Percentiles rank a stretch among this genome's conserved stretches.
Evolutionary conservation across 345 rosid species (phyloP).

Genomic region (Aquilaria sinensis): DNA sequence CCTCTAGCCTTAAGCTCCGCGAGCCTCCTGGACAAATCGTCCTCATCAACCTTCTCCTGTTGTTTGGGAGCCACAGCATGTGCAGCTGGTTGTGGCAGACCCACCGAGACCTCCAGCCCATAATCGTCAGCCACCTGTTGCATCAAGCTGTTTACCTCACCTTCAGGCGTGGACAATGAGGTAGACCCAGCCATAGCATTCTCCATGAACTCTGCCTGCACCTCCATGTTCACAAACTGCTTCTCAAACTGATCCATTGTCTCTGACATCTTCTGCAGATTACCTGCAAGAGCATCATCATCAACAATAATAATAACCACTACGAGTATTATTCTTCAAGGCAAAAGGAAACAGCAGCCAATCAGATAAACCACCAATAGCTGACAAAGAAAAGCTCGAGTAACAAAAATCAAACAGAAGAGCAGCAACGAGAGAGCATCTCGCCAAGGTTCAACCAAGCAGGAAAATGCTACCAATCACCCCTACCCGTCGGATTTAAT

Average conservation of each 20-base stretch:
- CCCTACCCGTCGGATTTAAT: no score
- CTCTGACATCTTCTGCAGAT: conserved; percentile 99
- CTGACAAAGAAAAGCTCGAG: no score
- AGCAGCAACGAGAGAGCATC: no score
- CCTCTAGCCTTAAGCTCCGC: conserved; percentile 96
- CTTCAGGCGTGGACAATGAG: conserved; percentile 94
- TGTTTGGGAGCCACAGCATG: conserved; percentile 66
- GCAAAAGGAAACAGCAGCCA: no score
- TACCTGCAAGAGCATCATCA: conserved; percentile 41
- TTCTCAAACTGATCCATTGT: conserved; percentile 98
- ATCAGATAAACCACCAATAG: no score
- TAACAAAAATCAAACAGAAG: no score
- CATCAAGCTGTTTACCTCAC: conserved; percentile 97
- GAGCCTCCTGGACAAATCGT: conserved; percentile 90
- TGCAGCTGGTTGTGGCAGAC: conserved; percentile 92
- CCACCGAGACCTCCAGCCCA: conserved; percentile 95
- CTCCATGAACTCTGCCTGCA: conserved; percentile 99
- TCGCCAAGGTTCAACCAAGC: no score
- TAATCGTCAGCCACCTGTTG: conserved; percentile 99
- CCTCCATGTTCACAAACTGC: conserved; percentile 99
- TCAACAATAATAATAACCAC: background rate
- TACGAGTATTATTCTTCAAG: no score
- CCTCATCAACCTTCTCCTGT: conserved; percentile 94
- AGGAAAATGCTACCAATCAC: no score
- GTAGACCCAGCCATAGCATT: conserved; percentile 97